A percentile compares a stretch with the other conserved stretches of the same genome.
Conservation (phyloP, 768 basidiomycete species). For the Collybia nuda region DNA sequence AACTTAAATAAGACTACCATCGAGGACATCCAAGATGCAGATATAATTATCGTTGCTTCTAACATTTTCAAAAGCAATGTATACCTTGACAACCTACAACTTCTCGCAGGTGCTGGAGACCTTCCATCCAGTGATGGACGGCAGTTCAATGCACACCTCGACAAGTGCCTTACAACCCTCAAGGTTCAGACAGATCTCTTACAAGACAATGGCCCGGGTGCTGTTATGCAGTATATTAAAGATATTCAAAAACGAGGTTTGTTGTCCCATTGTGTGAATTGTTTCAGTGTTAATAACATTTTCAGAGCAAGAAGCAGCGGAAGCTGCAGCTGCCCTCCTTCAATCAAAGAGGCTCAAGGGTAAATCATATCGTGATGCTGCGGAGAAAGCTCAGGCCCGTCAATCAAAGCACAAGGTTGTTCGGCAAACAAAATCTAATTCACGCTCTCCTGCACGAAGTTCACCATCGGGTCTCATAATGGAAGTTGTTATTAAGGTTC, state of each 20-base stretch:
- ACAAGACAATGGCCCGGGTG: constrained; percentile 58
- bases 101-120: constrained; percentile 64
- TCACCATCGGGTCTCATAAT: constrained; percentile 41
- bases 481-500: constrained; percentile 55
- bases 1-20: constrained; percentile 75
- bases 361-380: constrained; percentile 67
- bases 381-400: constrained; percentile 34
- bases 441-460: constrained; percentile 15
- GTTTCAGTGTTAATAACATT: constrained; percentile 2
- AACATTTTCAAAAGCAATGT: constrained; percentile 80
- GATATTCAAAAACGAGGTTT: constrained; percentile 60
- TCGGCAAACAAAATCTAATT: constrained; percentile 14
- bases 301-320: constrained; percentile 52
- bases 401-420: constrained; percentile 6
- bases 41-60: constrained; percentile 84
- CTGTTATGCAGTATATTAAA: constrained; percentile 65
- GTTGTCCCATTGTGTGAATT: constrained; percentile 13
- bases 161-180: constrained; percentile 57
- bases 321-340: constrained; percentile 37
- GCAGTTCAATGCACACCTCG: constrained; percentile 85
- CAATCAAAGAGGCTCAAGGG: constrained; percentile 75
- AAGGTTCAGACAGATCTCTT: constrained; percentile 68
- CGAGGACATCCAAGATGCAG: constrained; percentile 74
- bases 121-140: constrained; percentile 81
- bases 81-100: constrained; percentile 75